Evolutionary conservation across 352 stramenopile genomes (phyloP).

Genomic region (Globisporangium barbulae): DNA sequence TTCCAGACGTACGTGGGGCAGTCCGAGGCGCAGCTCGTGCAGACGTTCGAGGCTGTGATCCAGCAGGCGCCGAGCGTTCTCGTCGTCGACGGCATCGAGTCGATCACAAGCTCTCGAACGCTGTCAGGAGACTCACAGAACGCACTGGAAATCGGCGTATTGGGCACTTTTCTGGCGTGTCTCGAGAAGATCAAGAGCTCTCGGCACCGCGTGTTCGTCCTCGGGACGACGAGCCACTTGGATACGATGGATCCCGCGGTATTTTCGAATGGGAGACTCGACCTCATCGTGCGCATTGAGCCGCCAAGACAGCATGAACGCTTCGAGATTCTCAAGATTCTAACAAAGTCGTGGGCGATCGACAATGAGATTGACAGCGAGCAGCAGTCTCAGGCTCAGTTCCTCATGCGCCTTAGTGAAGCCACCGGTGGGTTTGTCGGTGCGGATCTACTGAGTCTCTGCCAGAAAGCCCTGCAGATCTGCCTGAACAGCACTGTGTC

Average conservation of each 20-base stretch:
- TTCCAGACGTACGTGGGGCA: slow-evolving; percentile 94
- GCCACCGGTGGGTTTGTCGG: slow-evolving; percentile 95
- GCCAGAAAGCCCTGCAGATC: slow-evolving; percentile 63
- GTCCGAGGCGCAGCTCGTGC: slow-evolving; percentile 69
- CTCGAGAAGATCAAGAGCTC: slow-evolving; percentile 69
- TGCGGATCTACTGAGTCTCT: slow-evolving; percentile 78
- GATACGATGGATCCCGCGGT: slow-evolving; percentile 91
- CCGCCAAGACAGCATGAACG: slow-evolving; percentile 91
- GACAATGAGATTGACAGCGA: slow-evolving; percentile 11
- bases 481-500: slow-evolving; percentile 37
- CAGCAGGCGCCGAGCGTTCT: slow-evolving; percentile 60
- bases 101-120: slow-evolving; percentile 69
- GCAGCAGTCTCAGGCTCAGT: slow-evolving; percentile 30
- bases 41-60: slow-evolving; percentile 50
- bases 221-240: slow-evolving; percentile 74
- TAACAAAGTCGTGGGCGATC: slow-evolving; percentile 83
- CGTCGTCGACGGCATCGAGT: slow-evolving; percentile 91
- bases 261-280: slow-evolving; percentile 94
- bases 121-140: slow-evolving; percentile 50
- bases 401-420: slow-evolving; percentile 90
- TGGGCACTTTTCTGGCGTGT: slow-evolving; percentile 82
- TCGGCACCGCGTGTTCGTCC: slow-evolving; percentile 49
- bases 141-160: slow-evolving; percentile 68
- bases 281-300: slow-evolving; percentile 94
- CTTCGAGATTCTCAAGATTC: slow-evolving; percentile 89